phyloP scores from a whole-genome alignment of 129 eudicot genomes.

The Flaveria sonorensis region DNA sequence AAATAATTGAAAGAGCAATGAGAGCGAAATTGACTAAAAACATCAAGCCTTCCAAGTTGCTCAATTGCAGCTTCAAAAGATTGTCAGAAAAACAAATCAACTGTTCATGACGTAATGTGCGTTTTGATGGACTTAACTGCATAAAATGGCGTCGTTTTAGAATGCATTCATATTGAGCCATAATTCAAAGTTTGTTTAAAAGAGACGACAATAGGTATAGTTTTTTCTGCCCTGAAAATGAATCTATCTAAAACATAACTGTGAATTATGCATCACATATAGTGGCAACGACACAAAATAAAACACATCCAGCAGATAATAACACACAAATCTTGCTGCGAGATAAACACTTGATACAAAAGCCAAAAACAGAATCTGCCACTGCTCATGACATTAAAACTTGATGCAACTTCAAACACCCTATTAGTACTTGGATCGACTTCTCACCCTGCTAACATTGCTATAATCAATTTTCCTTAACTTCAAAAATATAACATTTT shows the following conservation, averaged over 20 bases:
- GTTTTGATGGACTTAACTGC: too few relatives aligned
- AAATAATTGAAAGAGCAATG: too few relatives aligned
- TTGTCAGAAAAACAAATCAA: too few relatives aligned
- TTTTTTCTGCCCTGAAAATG: neutral
- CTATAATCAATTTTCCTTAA: constrained; percentile 12
- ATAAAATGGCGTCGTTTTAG: neutral
- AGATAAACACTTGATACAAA: constrained; percentile 26
- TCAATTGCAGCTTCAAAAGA: too few relatives aligned
- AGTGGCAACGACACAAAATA: constrained; percentile 5
- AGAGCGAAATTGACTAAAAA: too few relatives aligned
- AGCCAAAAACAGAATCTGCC: constrained; percentile 2
- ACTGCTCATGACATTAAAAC: constrained; percentile 18
- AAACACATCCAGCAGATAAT: constrained; percentile 20
- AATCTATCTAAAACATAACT: neutral
- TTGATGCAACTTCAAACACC: constrained; percentile 17
- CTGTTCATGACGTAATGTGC: too few relatives aligned
- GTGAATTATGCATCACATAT: neutral
- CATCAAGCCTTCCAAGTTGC: too few relatives aligned
- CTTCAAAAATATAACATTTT: constrained; percentile 14
- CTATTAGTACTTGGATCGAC: constrained; percentile 63
- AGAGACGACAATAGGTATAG: neutral
- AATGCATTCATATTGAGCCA: neutral
- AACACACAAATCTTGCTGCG: constrained; percentile 18
- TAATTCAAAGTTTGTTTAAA: neutral
- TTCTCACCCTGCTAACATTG: constrained; percentile 57